A percentile compares a stretch with the other conserved stretches of the same genome.
phyloP scores from a whole-genome alignment of 2,329 filamentous ascomycete genomes.

The Ophiosphaerella herpotricha region DNA sequence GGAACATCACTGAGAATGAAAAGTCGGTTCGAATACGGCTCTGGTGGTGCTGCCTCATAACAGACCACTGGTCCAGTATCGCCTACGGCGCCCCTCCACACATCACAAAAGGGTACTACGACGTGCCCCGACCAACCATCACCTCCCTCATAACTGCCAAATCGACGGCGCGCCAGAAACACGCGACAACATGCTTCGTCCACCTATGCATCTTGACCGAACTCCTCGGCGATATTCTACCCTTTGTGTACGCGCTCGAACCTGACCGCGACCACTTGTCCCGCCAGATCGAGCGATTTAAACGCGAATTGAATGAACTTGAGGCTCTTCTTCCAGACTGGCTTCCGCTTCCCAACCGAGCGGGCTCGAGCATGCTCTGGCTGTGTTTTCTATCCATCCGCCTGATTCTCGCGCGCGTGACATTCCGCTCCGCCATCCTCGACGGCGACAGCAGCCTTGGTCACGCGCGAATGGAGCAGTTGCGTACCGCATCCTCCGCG shows the following conservation, averaged over 20 bases:
- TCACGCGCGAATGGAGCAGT: constrained; percentile 48
- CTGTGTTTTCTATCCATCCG: constrained; percentile 48
- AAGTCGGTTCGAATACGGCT: constrained; percentile 58
- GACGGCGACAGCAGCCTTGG: constrained; percentile 27
- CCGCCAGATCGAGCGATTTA: constrained; percentile 37
- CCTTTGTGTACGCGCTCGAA: constrained; percentile 45
- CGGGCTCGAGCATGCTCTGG: constrained; percentile 45
- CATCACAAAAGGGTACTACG: constrained; percentile 58
- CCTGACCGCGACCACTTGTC: constrained; percentile 34
- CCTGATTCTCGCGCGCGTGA: constrained; percentile 46
- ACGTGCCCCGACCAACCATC: constrained; percentile 59
- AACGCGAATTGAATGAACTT: constrained; percentile 40
- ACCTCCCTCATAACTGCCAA: constrained; percentile 45
- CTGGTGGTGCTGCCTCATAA: constrained; percentile 63
- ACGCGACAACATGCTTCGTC: constrained; percentile 57
- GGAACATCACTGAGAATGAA: constrained; percentile 57
- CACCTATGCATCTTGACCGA: constrained; percentile 57
- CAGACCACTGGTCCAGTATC: constrained; percentile 62
- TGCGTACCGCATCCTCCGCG: constrained; percentile 55
- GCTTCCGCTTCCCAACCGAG: constrained; percentile 32
- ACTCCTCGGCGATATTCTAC: constrained; percentile 47
- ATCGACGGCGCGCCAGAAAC: constrained; percentile 47
- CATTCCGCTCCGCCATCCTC: constrained; percentile 37
- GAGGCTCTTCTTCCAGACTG: constrained; percentile 42
- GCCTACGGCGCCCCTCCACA: constrained; percentile 61